Evolutionary conservation across 495 filamentous ascomycete genomes (phyloP), one percentile per base, ranked within the genome.

Genomic region (Penicillium antarcticum): DNA sequence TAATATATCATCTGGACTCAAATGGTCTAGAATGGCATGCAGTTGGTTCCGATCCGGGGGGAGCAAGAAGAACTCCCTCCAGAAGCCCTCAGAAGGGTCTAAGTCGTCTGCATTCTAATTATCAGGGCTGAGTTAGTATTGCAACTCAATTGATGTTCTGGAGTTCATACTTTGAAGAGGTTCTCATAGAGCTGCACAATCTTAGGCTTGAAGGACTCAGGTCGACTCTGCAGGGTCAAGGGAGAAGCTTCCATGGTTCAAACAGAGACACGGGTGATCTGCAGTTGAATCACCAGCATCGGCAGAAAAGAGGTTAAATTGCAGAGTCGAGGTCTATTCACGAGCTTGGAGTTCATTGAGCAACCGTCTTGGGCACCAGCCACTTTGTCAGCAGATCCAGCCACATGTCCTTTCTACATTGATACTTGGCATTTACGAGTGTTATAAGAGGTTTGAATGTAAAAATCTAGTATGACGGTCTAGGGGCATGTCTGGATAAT

Each of bases 41-140:
- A 98, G 69, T 43, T 81, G 78, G 1, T 73, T 65, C 34, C 80
- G 77, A 64, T 96, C 87, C 26, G 94, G 92, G 42, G 80, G 80
- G 42, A 96, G 77, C 35, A 97, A 77, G 70, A 97, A 98, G 71
- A 97, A 89, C 71, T 97, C 92, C 45, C 82, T 80, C 95, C 94
- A 99, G 71, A 97, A 99, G 8, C 91, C 94, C 52, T 96, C 90
- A 0, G 87, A 80, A 43, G 83, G 84, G 33, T 88, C 84, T 34
- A 79, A 70, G 51, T 78, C 79, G 38, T 90, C 86, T 12, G 67
- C 39, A 2, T 52, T 54, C 70, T 70, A 29, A 29, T 26, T 9
- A 38, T 50, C 29, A 52, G 31, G 42, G 33, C 53, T 29, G 23
- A 17, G 40, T 40, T 21, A 45, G 38, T 6, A 40, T 42, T 52